These are phyloP conservation scores for Curvularia sp. DNA, from an alignment of 2,329 filamentous ascomycete genomes.

Conservation along the genomic window DNA sequence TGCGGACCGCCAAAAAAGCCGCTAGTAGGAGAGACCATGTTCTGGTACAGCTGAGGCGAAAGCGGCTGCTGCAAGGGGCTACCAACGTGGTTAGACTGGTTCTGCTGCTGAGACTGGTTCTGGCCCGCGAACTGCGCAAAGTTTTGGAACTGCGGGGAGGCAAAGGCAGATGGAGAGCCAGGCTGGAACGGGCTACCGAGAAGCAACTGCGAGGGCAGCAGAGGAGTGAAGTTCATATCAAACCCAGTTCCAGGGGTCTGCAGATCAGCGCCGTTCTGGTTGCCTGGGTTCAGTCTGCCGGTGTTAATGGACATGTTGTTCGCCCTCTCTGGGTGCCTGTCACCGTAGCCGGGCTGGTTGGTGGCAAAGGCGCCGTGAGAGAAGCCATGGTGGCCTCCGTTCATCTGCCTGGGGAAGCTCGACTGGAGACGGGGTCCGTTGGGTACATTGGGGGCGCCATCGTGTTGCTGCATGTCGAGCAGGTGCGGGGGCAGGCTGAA, in stretches of 20 bases:
- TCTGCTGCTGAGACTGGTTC: conserved; percentile 66
- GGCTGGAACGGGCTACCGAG: conserved; percentile 97
- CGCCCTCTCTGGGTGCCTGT: conserved; percentile 81
- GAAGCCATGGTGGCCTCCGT: conserved; percentile 80
- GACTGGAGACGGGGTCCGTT: conserved; percentile 64
- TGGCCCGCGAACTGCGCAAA: conserved; percentile 70
- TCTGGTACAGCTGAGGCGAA: conserved; percentile 83
- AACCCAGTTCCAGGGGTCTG: conserved; percentile 86
- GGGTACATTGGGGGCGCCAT: conserved; percentile 67
- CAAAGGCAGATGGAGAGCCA: conserved; percentile 87
- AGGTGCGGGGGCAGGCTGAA: conserved; percentile 83
- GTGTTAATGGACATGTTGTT: conserved; percentile 96
- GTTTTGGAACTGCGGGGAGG: conserved; percentile 89
- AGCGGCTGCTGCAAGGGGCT: conserved; percentile 75
- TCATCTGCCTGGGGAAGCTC: conserved; percentile 74
- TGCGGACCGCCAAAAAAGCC: conserved; percentile 83
- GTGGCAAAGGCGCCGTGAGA: conserved; percentile 91
- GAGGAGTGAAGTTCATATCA: conserved; percentile 98
- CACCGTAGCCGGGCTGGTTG: conserved; percentile 81
- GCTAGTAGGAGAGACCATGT: conserved; percentile 83
- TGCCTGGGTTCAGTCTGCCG: conserved; percentile 65
- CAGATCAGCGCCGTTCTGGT: conserved; percentile 73
- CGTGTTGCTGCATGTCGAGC: conserved; percentile 90
- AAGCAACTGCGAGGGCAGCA: conserved; percentile 91
- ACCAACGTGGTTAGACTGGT: conserved; percentile 68